Evolutionary conservation across 345 rosid species (phyloP), one percentile per base, ranked within the genome.

Genomic region (Murraya koenigii): DNA sequence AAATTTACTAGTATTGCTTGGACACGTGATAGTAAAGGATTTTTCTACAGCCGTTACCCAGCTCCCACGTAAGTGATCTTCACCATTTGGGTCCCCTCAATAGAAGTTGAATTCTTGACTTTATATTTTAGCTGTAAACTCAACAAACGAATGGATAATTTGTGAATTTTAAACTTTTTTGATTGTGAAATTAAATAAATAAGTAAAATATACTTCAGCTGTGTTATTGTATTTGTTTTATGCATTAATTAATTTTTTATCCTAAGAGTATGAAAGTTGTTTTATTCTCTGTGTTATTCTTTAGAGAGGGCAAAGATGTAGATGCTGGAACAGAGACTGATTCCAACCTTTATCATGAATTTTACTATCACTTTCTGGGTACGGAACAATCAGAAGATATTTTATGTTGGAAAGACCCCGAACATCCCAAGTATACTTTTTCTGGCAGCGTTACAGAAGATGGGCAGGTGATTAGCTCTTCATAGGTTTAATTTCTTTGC

Each of bases 321-420:
- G 99, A 96, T 91, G 98, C 97, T 75, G 99, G 98, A 55, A 94
- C 95, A 38, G 99, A 94, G 91, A 96, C 98, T 30, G 87, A 88
- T 76, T 71, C 97, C 23, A 96, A 91, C 79, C 93, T 96, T 74
- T 83, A 92, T 82, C 97, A 96, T 1, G 91, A 94, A 85, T 22
- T 92, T 22, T 92, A 87, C 82, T 96, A 96, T 82, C 99, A 96
- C 86, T 85, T 92, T 49, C 59, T 92, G 32, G 97, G 97, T 44
- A 87, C 90, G 0, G 86, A 87, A 80, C 99, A 96, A 75, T 86
- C 90, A 26, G 90, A 94, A 78, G 99, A 96, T 88, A 83, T 92
- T 77, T 80, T 94, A 78, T 96, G 99, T 83, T 96, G 97, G 94
- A 92, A 74, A 84, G 99, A 96, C 82, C 83, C 82, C 44, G 93